These are phyloP conservation scores for Bipolaris gigantea DNA, from an alignment of 2,329 filamentous ascomycete species.

Conservation along the genomic window DNA sequence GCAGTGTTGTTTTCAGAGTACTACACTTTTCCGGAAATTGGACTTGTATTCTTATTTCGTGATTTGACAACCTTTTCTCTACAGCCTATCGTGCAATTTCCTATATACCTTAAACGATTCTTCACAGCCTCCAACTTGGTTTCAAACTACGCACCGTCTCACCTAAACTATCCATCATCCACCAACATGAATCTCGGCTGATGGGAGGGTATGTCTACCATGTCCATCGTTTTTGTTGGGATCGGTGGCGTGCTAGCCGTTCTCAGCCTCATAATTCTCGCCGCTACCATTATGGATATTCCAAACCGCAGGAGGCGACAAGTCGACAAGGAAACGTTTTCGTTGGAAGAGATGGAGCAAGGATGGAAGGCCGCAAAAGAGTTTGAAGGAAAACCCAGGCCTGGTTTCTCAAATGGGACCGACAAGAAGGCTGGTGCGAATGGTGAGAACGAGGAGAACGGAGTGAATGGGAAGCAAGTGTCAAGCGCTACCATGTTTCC, in stretches of 20 bases:
- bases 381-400: conserved; percentile 15
- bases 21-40: not conserved
- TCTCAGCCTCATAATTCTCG: conserved; percentile 13
- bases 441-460: conserved; percentile 1
- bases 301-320: conserved; percentile 14
- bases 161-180: not conserved
- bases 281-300: conserved; percentile 12
- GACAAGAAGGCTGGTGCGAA: not conserved
- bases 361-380: conserved; percentile 24
- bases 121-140: too few species aligned
- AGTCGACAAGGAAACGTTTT: conserved; percentile 6
- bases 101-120: not conserved
- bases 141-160: not conserved
- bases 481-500: not conserved
- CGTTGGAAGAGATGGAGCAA: conserved; percentile 11
- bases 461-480: not conserved
- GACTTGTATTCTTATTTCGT: not conserved
- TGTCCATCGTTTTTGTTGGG: conserved; percentile 15
- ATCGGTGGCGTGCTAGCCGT: conserved; percentile 13
- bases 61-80: not conserved
- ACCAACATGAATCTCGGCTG: conserved; percentile 1
- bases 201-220: conserved; percentile 11
- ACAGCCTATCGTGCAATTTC: not conserved
- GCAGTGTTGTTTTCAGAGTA: not conserved
- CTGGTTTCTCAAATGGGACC: conserved; percentile 8